These are phyloP conservation scores for Sporothrix sp. DNA, from an alignment of 2,329 filamentous ascomycete species.

Conservation along the genomic window DNA sequence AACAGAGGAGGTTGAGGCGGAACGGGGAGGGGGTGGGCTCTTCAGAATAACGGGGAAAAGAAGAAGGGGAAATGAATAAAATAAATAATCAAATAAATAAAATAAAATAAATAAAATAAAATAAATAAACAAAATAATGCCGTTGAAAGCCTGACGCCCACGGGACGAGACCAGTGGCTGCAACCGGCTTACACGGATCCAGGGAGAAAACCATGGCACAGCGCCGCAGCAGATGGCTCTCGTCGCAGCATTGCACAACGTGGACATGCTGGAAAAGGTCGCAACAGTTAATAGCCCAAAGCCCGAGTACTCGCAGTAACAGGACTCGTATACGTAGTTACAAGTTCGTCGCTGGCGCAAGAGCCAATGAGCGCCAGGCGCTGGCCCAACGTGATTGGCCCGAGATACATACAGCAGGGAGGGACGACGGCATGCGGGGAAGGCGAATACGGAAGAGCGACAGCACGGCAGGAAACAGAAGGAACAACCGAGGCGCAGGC, in stretches of 20 bases:
- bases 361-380: slow-evolving; percentile 14
- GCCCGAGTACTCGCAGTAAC: background rate
- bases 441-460: background rate
- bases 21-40: background rate
- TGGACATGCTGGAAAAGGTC: too few relatives aligned
- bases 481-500: background rate
- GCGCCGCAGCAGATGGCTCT: slow-evolving; percentile 14
- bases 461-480: background rate
- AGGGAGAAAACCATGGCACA: slow-evolving; percentile 5
- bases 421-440: background rate
- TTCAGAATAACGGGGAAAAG: background rate
- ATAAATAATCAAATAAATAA: background rate
- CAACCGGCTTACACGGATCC: background rate
- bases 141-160: too few relatives aligned
- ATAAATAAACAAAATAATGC: background rate
- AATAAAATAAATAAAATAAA: too few relatives aligned
- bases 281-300: too few relatives aligned
- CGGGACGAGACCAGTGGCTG: background rate
- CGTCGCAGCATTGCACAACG: slow-evolving; percentile 28
- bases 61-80: background rate
- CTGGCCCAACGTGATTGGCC: slow-evolving; percentile 16
- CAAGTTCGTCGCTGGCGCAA: too few relatives aligned
- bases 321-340: background rate
- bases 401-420: slow-evolving; percentile 6
- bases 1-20: background rate